phyloP scores from a whole-genome alignment of 352 stramenopile genomes.

The Thraustochytrium sp. region DNA sequence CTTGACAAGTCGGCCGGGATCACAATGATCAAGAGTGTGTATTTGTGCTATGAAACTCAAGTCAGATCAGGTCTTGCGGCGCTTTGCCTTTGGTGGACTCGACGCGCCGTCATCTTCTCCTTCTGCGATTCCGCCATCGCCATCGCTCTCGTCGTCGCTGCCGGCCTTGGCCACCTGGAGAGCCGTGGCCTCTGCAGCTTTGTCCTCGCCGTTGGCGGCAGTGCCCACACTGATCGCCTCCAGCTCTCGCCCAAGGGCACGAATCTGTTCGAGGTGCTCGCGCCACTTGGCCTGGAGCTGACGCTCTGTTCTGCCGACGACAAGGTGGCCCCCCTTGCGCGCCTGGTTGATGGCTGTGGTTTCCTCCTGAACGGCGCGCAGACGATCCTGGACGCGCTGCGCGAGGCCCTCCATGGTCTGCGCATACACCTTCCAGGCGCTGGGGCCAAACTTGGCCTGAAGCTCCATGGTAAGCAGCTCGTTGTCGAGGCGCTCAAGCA shows the following conservation, averaged over 20 bases:
- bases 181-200: too few relatives aligned
- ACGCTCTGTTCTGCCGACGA: not conserved
- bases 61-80: not conserved
- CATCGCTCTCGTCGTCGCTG: not conserved
- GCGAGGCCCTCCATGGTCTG: slow-evolving; percentile 8
- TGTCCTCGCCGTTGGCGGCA: not conserved
- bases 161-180: not conserved
- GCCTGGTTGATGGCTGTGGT: not conserved
- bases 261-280: not conserved
- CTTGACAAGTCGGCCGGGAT: too few relatives aligned
- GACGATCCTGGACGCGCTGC: not conserved
- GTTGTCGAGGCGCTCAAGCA: slow-evolving; percentile 6
- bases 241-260: not conserved
- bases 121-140: too few relatives aligned
- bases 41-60: not conserved
- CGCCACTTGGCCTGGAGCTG: not conserved
- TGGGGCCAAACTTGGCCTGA: not conserved
- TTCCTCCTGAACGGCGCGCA: not conserved
- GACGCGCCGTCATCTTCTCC: too few relatives aligned
- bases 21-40: too few relatives aligned
- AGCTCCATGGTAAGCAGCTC: not conserved
- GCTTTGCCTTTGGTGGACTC: too few relatives aligned
- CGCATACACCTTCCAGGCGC: slow-evolving; percentile 8
- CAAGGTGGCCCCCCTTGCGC: not conserved
- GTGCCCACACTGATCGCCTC: not conserved